Evolutionary conservation across 768 basidiomycete genomes (phyloP), one percentile per base, ranked within the genome.

Genomic region (Tricholoma saponaceum): DNA sequence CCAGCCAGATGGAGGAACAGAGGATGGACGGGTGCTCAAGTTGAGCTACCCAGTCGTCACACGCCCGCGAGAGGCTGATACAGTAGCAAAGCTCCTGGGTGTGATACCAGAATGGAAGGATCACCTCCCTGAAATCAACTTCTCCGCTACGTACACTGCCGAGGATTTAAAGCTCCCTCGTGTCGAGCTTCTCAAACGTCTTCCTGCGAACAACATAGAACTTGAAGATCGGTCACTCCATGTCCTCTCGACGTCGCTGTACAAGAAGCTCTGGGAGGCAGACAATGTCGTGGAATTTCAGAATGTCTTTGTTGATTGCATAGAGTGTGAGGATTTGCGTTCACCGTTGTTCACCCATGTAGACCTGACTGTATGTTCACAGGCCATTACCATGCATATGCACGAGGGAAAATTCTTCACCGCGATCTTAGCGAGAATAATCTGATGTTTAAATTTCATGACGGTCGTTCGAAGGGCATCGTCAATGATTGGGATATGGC

Each of bases 351-450:
- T 32, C 6, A 32, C 32, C 32, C 20, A 23, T 52, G 5, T 41
- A 20, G n/a, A 18, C 16, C n/a, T 35, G 25, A 51, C 28, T 32
- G 10, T 37, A 18, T 16, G 28, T 28, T 16, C 32, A 4, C 30
- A 23, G 32, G 32, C 32, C 13, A 14, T 14, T 35, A 35, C 13
- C 57, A 58, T 30, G 62, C 64, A 1, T 66, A 52, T 32, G 53
- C 49, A 25, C 58, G 52, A 20, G 64, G 62, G 2, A 51, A 56
- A 6, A 60, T 72, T 20, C 56, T 74, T 23, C 70, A 74, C 57
- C 58, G 67, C 35, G 66, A 74, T 55, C 52, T 74, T 51, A 70
- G 73, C 59, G 63, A 67, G 44, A 64, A 64, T 54, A 72, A 70
- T 53, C 54, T 73, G n/a, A 70, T 72, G 70, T 64, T 68, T 43